A percentile compares a stretch with the other conserved stretches of the same genome.
Conservation (phyloP, 352 stramenopile genomes). For the Phytopythium kandeliae region DNA sequence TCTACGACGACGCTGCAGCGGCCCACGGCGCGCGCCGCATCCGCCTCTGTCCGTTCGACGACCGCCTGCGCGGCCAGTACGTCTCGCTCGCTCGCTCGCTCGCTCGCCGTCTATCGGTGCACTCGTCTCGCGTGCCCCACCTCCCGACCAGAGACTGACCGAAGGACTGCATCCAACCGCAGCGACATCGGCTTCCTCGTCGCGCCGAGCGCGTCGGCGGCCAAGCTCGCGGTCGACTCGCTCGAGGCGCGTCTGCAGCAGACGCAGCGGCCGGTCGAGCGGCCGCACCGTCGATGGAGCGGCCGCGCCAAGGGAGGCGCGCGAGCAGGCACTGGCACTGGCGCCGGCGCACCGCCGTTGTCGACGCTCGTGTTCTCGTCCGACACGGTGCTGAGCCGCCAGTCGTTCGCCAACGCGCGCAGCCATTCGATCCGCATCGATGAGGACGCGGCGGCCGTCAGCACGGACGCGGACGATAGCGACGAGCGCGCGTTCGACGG, state of each 20-base stretch:
- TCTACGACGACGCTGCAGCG: constrained; percentile 32
- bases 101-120: not conserved
- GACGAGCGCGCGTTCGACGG: not conserved
- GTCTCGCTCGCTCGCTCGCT: not conserved
- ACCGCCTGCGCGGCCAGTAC: constrained; percentile 34
- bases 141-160: no score
- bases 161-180: no score
- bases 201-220: constrained; percentile 32
- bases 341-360: not conserved
- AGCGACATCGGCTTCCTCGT: constrained; percentile 52
- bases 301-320: not conserved
- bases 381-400: constrained; percentile 39
- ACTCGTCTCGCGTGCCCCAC: no score
- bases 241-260: constrained; percentile 7
- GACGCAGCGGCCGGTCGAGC: not conserved
- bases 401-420: constrained; percentile 28
- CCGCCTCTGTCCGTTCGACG: constrained; percentile 28
- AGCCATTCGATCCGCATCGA: constrained; percentile 19
- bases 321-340: no score
- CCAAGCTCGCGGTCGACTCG: constrained; percentile 33
- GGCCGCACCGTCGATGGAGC: not conserved
- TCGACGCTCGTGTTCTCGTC: constrained; percentile 46
- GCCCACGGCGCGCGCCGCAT: constrained; percentile 20
- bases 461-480: not conserved
- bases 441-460: not conserved